Evolutionary conservation across 202 grass and related monocot species (phyloP).

Genomic region (Elaeis oleifera): DNA sequence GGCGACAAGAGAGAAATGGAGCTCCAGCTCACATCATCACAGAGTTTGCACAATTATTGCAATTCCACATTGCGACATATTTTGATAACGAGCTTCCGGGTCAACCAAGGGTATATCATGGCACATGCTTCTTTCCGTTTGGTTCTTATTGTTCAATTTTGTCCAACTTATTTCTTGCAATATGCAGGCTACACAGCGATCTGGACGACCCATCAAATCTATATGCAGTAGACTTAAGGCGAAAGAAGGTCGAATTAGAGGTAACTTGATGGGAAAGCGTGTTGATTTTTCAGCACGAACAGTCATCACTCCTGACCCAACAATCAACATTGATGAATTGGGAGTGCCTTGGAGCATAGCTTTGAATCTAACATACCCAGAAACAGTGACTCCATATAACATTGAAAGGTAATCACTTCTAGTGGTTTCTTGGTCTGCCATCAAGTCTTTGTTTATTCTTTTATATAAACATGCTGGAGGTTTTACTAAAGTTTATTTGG

Average conservation of each 20-base stretch:
- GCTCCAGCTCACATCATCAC: slow-evolving; percentile 96
- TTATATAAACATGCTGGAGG: too few relatives aligned
- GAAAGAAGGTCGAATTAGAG: slow-evolving; percentile 97
- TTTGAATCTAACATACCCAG: slow-evolving; percentile 87
- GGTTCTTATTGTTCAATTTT: neutral
- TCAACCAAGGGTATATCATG: slow-evolving; percentile 68
- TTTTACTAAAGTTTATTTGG: too few relatives aligned
- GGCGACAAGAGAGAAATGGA: slow-evolving; percentile 90
- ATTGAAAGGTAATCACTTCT: slow-evolving; percentile 55
- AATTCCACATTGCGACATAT: slow-evolving; percentile 97
- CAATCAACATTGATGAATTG: slow-evolving; percentile 91
- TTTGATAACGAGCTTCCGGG: slow-evolving; percentile 98
- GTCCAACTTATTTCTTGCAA: slow-evolving; percentile 19
- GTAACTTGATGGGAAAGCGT: slow-evolving; percentile 97
- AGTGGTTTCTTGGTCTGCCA: too few relatives aligned
- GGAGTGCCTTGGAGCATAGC: slow-evolving; percentile 99
- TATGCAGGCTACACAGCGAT: slow-evolving; percentile 84
- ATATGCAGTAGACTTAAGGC: slow-evolving; percentile 96
- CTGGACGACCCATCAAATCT: slow-evolving; percentile 95
- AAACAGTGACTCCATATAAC: slow-evolving; percentile 96
- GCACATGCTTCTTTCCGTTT: slow-evolving; percentile 4
- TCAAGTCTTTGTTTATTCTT: too few relatives aligned
- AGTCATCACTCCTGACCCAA: slow-evolving; percentile 88
- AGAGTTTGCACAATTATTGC: slow-evolving; percentile 91
- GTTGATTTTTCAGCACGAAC: slow-evolving; percentile 97